These are phyloP conservation scores for Penicillium longicatenatum DNA, from an alignment of 495 filamentous ascomycete genomes.

Conservation along the genomic window DNA sequence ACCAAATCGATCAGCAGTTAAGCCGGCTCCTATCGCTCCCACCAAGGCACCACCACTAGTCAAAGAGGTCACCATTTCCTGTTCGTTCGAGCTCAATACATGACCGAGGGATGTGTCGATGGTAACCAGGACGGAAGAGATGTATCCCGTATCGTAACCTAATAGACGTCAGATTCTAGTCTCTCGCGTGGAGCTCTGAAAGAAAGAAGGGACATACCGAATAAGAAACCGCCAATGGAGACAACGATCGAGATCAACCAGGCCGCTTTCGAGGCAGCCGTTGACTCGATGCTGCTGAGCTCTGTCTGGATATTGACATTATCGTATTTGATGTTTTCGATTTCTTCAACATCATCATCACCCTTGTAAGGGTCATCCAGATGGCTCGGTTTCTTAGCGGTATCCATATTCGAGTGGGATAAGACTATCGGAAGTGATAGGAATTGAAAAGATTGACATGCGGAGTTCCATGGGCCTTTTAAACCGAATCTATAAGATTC, in stretches of 20 bases:
- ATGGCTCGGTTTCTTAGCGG: constrained; percentile 4
- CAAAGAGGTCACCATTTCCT: constrained; percentile 23
- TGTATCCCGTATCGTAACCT: constrained; percentile 27
- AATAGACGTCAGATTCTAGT: no score
- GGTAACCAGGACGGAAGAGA: constrained; percentile 21
- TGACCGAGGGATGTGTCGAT: constrained; percentile 16
- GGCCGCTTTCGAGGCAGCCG: constrained; percentile 18
- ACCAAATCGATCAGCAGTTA: constrained; percentile 51
- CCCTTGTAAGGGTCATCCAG: background rate
- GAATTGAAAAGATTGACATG: background rate
- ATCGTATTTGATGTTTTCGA: constrained; percentile 12
- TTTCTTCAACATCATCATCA: constrained; percentile 14
- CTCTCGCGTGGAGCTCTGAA: background rate
- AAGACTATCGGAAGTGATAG: background rate
- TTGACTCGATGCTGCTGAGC: constrained; percentile 18
- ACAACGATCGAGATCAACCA: constrained; percentile 23
- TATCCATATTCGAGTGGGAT: constrained; percentile 3
- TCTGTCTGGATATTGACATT: constrained; percentile 8
- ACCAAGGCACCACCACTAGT: constrained; percentile 29
- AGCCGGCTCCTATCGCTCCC: constrained; percentile 51
- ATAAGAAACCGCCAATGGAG: constrained; percentile 21
- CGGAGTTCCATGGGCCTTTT: background rate
- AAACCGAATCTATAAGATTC: background rate
- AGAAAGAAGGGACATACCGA: constrained; percentile 2
- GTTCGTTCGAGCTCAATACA: constrained; percentile 19